Evolutionary conservation across 345 rosid species (phyloP).

Genomic region (Leavenworthia alabamica): DNA sequence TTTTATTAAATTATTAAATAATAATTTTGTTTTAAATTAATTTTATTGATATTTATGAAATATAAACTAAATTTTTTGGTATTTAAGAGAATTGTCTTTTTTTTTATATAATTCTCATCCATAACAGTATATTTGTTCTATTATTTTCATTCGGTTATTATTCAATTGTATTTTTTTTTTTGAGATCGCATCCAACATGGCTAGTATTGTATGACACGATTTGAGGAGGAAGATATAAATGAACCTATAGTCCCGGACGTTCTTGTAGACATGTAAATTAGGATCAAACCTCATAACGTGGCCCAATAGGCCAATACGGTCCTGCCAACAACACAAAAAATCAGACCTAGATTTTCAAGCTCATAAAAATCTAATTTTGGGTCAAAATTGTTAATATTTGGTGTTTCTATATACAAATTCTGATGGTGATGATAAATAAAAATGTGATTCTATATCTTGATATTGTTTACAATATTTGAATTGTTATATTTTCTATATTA

Average conservation of each 20-base stretch:
- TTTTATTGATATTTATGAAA: no score
- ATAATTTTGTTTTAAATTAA: no score
- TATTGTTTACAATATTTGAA: background rate
- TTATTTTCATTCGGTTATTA: no score
- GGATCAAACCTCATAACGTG: background rate
- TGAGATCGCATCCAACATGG: background rate
- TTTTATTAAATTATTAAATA: no score
- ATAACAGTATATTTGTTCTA: background rate
- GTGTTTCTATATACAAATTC: background rate
- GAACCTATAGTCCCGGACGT: background rate
- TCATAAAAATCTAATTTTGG: no score
- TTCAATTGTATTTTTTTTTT: background rate
- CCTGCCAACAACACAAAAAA: background rate
- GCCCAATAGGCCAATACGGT: background rate
- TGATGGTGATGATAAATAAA: background rate
- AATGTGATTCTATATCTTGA: background rate
- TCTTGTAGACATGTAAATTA: background rate
- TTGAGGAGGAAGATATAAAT: background rate
- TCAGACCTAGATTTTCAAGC: no score
- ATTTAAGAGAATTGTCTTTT: no score
- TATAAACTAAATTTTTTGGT: no score
- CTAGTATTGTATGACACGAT: background rate
- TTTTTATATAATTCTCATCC: background rate
- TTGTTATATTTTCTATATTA: background rate
- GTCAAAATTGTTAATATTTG: no score